phyloP scores from a whole-genome alignment of 768 basidiomycete species.

The Termitomyces sp. region DNA sequence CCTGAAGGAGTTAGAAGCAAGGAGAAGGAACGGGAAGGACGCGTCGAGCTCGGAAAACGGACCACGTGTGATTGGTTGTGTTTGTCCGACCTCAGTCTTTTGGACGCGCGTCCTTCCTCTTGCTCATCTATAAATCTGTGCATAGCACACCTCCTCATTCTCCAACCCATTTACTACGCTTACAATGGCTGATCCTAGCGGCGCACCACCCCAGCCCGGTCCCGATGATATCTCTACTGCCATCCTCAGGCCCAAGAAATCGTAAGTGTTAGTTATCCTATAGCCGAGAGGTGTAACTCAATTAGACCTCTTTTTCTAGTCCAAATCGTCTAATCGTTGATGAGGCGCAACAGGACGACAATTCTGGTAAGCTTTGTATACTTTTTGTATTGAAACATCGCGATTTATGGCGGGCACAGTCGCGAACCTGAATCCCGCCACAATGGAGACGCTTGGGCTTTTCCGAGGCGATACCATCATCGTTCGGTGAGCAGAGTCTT shows the following conservation, averaged over 20 bases:
- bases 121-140: conserved; percentile 20
- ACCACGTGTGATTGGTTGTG: conserved; percentile 17
- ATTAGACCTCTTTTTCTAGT: conserved; percentile 37
- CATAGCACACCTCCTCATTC: conserved; percentile 17
- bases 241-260: conserved; percentile 96
- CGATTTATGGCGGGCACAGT: conserved; percentile 42
- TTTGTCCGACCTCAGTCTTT: conserved; percentile 18
- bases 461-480: conserved; percentile 98
- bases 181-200: conserved; percentile 75
- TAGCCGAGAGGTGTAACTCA: conserved; percentile 13
- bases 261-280: conserved; percentile 61
- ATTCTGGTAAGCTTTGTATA: conserved; percentile 65
- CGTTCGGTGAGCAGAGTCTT: conserved; percentile 57
- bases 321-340: conserved; percentile 98
- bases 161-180: conserved; percentile 14
- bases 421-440: conserved; percentile 92
- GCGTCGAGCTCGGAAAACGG: conserved; percentile 2
- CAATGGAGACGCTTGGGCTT: conserved; percentile 90
- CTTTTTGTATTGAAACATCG: background rate
- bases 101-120: conserved; percentile 37
- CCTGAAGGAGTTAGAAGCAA: conserved; percentile 22
- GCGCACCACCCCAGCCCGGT: conserved; percentile 78
- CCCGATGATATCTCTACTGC: conserved; percentile 92
- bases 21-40: conserved; percentile 29
- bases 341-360: conserved; percentile 91